These are phyloP conservation scores for Penicillium brevicompactum DNA, from an alignment of 2,329 filamentous ascomycete species.

Conservation along the genomic window DNA sequence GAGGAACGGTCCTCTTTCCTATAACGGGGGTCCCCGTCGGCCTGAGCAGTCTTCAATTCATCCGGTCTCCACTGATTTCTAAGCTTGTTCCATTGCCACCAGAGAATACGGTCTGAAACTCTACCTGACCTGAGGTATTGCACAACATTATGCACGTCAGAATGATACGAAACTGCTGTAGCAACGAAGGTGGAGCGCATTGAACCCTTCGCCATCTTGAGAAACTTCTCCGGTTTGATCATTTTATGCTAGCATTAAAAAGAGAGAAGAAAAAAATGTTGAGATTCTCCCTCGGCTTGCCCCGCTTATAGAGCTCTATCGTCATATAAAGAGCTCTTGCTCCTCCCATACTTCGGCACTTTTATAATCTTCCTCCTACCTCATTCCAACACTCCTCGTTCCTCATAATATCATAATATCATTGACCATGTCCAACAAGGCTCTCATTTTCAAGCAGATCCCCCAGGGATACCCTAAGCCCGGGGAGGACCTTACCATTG, in stretches of 20 bases:
- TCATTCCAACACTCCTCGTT: not conserved
- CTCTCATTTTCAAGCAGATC: slow-evolving; percentile 70
- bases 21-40: slow-evolving; percentile 27
- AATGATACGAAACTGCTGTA: not conserved
- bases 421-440: slow-evolving; percentile 63
- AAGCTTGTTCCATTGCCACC: slow-evolving; percentile 8
- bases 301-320: slow-evolving; percentile 18
- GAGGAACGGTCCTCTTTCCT: slow-evolving; percentile 29
- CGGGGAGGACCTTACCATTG: slow-evolving; percentile 70
- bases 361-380: not conserved
- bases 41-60: slow-evolving; percentile 16
- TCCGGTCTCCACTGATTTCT: slow-evolving; percentile 21
- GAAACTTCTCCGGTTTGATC: slow-evolving; percentile 28
- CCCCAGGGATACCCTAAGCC: slow-evolving; percentile 68
- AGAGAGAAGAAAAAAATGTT: not conserved
- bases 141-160: not conserved
- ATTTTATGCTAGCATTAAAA: slow-evolving; percentile 20
- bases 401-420: not conserved
- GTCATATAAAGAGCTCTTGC: slow-evolving; percentile 10
- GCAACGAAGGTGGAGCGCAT: slow-evolving; percentile 17
- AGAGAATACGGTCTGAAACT: not conserved
- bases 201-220: slow-evolving; percentile 21
- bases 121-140: too few species aligned
- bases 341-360: not conserved
- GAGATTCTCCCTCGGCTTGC: slow-evolving; percentile 22